phyloP scores from a whole-genome alignment of 1,284 basidiomycete genomes.

The Veloporphyrellus conicus region DNA sequence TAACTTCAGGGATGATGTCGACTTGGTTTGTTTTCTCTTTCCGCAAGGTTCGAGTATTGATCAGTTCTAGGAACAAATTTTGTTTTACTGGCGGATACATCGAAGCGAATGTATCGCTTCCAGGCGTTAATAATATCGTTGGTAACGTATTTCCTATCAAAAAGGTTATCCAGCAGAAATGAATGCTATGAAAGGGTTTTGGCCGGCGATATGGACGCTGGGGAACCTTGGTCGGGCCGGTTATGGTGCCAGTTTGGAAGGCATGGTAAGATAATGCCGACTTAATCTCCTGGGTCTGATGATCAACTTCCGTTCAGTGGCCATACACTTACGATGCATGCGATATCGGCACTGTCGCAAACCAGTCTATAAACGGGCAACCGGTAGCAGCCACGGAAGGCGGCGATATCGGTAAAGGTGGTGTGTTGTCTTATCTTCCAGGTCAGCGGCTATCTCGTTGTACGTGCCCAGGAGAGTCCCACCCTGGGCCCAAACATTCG shows the following conservation, averaged over 20 bases:
- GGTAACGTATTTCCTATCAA: slow-evolving; percentile 38
- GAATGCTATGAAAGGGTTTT: slow-evolving; percentile 39
- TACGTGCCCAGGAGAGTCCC: slow-evolving; percentile 52
- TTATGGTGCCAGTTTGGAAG: slow-evolving; percentile 39
- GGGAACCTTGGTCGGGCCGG: slow-evolving; percentile 66
- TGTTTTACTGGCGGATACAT: slow-evolving; percentile 73
- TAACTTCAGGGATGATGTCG: slow-evolving; percentile 36
- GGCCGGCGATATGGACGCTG: slow-evolving; percentile 63
- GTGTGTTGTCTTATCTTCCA: slow-evolving; percentile 47
- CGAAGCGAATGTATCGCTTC: slow-evolving; percentile 59
- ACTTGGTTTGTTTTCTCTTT: slow-evolving; percentile 27
- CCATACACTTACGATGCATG: slow-evolving; percentile 47
- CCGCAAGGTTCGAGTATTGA: slow-evolving; percentile 5
- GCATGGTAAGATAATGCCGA: slow-evolving; percentile 27
- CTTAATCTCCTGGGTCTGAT: not conserved
- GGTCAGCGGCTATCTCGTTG: slow-evolving; percentile 52
- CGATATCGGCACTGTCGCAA: slow-evolving; percentile 57
- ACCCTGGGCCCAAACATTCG: slow-evolving; percentile 56
- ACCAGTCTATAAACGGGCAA: slow-evolving; percentile 43
- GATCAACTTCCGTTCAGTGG: slow-evolving; percentile 32
- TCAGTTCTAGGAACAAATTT: slow-evolving; percentile 60
- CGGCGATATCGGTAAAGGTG: slow-evolving; percentile 35
- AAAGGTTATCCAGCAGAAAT: not conserved
- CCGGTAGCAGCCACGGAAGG: slow-evolving; percentile 38
- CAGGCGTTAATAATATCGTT: slow-evolving; percentile 52